phyloP scores from a whole-genome alignment of 192 early-diverging fungal species.

The Rhizophagus clarus region DNA sequence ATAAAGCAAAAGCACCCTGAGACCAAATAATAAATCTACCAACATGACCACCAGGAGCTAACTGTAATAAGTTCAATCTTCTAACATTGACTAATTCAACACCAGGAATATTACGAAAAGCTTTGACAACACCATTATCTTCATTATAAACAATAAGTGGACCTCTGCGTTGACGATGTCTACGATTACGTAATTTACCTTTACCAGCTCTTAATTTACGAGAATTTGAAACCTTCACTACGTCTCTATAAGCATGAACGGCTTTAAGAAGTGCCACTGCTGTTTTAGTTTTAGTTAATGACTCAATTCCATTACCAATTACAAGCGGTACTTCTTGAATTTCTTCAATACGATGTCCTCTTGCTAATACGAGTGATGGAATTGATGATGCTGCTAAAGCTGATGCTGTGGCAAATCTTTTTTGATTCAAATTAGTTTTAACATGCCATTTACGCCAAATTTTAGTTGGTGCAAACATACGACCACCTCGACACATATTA shows the following conservation, averaged over 20 bases:
- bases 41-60: conserved; percentile 98
- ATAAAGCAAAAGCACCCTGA: conserved; percentile 84
- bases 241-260: conserved; percentile 91
- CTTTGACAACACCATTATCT: conserved; percentile 91
- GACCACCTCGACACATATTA: conserved; percentile 99
- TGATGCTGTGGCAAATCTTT: conserved; percentile 95
- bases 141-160: conserved; percentile 95
- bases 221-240: conserved; percentile 91
- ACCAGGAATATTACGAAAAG: conserved; percentile 99
- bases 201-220: conserved; percentile 96
- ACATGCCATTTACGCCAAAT: conserved; percentile 99
- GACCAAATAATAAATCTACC: conserved; percentile 99
- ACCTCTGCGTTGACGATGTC: conserved; percentile 94
- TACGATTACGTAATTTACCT: conserved; percentile 96
- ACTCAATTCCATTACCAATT: conserved; percentile 76
- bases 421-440: conserved; percentile 98
- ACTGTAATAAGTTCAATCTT: conserved; percentile 94
- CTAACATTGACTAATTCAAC: conserved; percentile 92
- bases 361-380: conserved; percentile 88
- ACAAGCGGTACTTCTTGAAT: conserved; percentile 96
- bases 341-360: conserved; percentile 93
- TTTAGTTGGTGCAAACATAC: conserved; percentile 99
- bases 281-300: conserved; percentile 88
- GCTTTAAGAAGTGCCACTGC: conserved; percentile 89
- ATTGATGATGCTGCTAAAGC: conserved; percentile 95